These are phyloP conservation scores for Betula pendula DNA, from an alignment of 306 rosid species.

Conservation along the genomic window DNA sequence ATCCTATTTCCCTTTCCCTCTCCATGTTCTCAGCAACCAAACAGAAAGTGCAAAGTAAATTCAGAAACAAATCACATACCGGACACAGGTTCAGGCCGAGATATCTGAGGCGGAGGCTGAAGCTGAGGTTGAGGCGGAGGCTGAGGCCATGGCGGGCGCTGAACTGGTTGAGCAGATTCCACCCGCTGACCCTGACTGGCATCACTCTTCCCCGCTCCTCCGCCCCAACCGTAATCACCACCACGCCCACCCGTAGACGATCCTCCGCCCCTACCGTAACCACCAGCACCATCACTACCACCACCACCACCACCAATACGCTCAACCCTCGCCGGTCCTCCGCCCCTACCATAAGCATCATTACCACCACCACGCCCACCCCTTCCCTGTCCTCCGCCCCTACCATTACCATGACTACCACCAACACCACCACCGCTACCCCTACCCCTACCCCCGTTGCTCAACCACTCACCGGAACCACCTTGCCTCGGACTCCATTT, in stretches of 20 bases:
- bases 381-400: no score
- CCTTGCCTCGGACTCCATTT: neutral
- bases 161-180: slow-evolving; percentile 3
- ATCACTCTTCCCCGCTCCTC: neutral
- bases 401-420: no score
- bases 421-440: no score
- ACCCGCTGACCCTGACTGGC: neutral
- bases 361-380: no score
- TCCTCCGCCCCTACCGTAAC: neutral
- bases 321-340: no score
- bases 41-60: neutral
- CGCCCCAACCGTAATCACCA: no score
- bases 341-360: no score
- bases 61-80: neutral
- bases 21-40: no score
- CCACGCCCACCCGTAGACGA: neutral
- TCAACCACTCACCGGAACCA: slow-evolving; percentile 8
- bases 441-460: neutral
- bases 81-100: neutral
- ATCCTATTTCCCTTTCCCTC: no score
- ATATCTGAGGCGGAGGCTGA: neutral
- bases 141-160: no score
- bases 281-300: neutral
- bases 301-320: no score
- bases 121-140: no score